phyloP scores from a whole-genome alignment of 2,329 filamentous ascomycete species.

The Paecilomyces sp. region DNA sequence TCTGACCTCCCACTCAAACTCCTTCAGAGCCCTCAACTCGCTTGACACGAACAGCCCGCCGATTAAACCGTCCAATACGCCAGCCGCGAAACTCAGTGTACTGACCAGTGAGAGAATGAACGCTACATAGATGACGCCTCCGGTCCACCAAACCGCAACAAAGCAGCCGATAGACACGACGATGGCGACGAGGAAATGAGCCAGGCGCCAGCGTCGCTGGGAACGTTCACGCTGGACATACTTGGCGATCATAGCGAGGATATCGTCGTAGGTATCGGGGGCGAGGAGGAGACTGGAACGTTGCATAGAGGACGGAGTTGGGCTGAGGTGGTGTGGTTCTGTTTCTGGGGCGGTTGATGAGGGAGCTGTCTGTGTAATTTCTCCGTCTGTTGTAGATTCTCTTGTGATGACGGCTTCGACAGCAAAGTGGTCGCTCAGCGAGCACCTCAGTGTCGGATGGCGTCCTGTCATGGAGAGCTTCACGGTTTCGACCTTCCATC shows the following conservation, averaged over 20 bases:
- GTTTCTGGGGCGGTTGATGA: conserved; percentile 4
- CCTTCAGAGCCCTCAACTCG: conserved; percentile 73
- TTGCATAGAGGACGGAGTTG: conserved; percentile 5
- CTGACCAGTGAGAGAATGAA: conserved; percentile 76
- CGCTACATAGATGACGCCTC: conserved; percentile 57
- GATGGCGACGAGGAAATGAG: conserved; percentile 66
- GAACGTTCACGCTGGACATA: conserved; percentile 65
- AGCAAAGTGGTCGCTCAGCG: conserved; percentile 90
- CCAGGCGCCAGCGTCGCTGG: conserved; percentile 64
- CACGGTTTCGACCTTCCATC: conserved; percentile 65
- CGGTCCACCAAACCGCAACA: conserved; percentile 76
- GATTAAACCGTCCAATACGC: conserved; percentile 77
- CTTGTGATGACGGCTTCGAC: conserved; percentile 69
- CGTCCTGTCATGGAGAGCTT: conserved; percentile 74
- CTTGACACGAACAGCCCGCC: conserved; percentile 78
- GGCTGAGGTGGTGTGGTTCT: conserved; percentile 4
- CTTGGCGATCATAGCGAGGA: conserved; percentile 60
- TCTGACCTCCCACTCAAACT: conserved; percentile 89
- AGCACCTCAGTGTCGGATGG: conserved; percentile 74
- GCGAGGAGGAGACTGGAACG: conserved; percentile 27
- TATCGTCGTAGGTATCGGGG: conserved; percentile 58
- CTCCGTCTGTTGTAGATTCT: conserved; percentile 16
- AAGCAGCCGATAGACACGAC: conserved; percentile 65
- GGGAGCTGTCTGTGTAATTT: not conserved
- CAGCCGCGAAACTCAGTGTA: conserved; percentile 67